These are phyloP conservation scores for Dianthus caryophyllus DNA, from an alignment of 148 eudicot species.

Conservation along the genomic window DNA sequence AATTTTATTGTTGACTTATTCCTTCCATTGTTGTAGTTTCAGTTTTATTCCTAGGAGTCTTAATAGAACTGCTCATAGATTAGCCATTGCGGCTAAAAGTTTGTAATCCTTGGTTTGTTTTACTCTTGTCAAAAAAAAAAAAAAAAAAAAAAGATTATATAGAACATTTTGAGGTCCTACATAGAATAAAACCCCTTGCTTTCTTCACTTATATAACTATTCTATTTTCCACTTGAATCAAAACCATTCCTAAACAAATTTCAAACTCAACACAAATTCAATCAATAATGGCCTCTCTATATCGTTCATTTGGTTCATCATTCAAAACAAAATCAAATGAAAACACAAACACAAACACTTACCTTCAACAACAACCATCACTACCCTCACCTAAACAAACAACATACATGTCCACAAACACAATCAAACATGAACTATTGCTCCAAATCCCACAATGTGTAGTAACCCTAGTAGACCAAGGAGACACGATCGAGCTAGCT, in stretches of 20 bases:
- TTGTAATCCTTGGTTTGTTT: too few relatives aligned
- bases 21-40: too few relatives aligned
- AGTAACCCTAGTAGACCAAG: conserved; percentile 70
- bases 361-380: background rate
- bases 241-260: background rate
- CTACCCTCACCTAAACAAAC: conserved; percentile 10
- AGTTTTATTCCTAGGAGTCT: too few relatives aligned
- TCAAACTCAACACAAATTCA: background rate
- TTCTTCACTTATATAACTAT: conserved; percentile 11
- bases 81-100: too few relatives aligned
- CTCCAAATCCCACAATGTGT: conserved; percentile 61
- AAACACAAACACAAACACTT: conserved; percentile 14
- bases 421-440: conserved; percentile 48
- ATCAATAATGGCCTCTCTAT: conserved; percentile 10
- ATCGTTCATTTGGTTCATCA: conserved; percentile 8
- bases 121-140: too few relatives aligned
- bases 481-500: conserved; percentile 62
- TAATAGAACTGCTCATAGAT: too few relatives aligned
- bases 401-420: conserved; percentile 13
- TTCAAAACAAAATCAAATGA: background rate
- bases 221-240: conserved; percentile 4
- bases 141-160: too few relatives aligned
- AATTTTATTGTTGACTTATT: too few relatives aligned
- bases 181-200: conserved; percentile 3
- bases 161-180: background rate